Percentiles rank a stretch among this genome's conserved stretches.
Conservation (phyloP, 1,139 yeast species). For the Pichiaceae sp. region DNA sequence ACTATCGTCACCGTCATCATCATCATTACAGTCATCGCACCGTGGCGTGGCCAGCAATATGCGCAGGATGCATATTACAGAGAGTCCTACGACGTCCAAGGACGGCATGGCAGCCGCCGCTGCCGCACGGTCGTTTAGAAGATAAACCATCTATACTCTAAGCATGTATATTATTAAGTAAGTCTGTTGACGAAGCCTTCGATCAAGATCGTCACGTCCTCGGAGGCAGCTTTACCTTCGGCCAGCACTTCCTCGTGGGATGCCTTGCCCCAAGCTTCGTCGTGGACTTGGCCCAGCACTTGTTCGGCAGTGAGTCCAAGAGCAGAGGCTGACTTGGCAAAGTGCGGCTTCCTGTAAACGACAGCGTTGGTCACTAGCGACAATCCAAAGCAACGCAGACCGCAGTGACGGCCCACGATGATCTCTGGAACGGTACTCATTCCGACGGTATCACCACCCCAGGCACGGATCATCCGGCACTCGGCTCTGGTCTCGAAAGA, state of each 20-base stretch:
- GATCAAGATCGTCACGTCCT: constrained; percentile 66
- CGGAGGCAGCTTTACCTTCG: constrained; percentile 71
- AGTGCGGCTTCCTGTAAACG: constrained; percentile 66
- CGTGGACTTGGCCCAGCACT: constrained; percentile 29
- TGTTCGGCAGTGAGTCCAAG: constrained; percentile 3
- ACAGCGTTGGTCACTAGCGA: constrained; percentile 83
- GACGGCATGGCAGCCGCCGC: constrained; percentile 17
- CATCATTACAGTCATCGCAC: neutral
- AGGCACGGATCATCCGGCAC: constrained; percentile 56
- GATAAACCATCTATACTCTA: too few species aligned
- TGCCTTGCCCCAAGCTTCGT: constrained; percentile 63
- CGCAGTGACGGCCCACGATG: constrained; percentile 83
- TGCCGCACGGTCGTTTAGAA: constrained; percentile 6
- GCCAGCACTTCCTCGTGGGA: constrained; percentile 84
- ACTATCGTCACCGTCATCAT: constrained; percentile 1
- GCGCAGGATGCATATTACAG: neutral
- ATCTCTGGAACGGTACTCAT: constrained; percentile 98
- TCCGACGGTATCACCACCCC: constrained; percentile 95
- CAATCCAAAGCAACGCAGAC: constrained; percentile 72
- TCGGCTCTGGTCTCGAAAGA: constrained; percentile 93
- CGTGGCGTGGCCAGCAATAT: constrained; percentile 1
- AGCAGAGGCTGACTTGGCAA: constrained; percentile 41
- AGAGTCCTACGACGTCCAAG: constrained; percentile 1
- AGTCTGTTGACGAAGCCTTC: constrained; percentile 47
- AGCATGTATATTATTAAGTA: too few species aligned